Conservation (phyloP, 768 basidiomycete genomes). For the Phanerochaete sordida region DNA sequence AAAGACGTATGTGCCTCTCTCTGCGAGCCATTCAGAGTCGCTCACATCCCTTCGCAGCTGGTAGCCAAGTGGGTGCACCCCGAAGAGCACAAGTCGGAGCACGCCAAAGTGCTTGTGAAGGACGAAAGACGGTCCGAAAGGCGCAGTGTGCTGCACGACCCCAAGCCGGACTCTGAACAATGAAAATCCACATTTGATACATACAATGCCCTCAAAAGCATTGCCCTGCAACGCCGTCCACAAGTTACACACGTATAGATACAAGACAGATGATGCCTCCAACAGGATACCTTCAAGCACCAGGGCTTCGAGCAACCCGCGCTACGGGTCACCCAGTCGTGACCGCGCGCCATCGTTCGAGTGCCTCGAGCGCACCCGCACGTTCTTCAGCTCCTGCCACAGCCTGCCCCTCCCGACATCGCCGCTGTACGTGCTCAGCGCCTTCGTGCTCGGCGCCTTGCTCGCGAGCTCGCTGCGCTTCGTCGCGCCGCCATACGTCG, state of each 20-base stretch:
- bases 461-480: conserved; percentile 13
- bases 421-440: conserved; percentile 22
- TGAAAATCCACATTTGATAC: too few relatives aligned
- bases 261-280: neutral
- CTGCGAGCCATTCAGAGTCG: neutral
- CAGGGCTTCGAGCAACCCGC: neutral
- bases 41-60: neutral
- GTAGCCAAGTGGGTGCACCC: neutral
- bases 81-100: neutral
- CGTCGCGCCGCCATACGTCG: conserved; percentile 22
- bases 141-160: neutral
- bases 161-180: neutral
- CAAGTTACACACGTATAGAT: conserved; percentile 4
- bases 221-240: too few relatives aligned
- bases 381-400: conserved; percentile 54
- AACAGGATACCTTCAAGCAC: neutral
- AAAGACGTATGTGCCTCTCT: neutral
- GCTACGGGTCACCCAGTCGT: conserved; percentile 15
- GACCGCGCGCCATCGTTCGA: conserved; percentile 22
- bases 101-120: neutral
- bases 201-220: too few relatives aligned
- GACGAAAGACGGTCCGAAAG: neutral
- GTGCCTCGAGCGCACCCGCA: conserved; percentile 40
- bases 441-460: conserved; percentile 19
- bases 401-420: conserved; percentile 43